Evolutionary conservation across 306 rosid species (phyloP), one percentile per base, ranked within the genome.

Genomic region (Potentilla sterilis): DNA sequence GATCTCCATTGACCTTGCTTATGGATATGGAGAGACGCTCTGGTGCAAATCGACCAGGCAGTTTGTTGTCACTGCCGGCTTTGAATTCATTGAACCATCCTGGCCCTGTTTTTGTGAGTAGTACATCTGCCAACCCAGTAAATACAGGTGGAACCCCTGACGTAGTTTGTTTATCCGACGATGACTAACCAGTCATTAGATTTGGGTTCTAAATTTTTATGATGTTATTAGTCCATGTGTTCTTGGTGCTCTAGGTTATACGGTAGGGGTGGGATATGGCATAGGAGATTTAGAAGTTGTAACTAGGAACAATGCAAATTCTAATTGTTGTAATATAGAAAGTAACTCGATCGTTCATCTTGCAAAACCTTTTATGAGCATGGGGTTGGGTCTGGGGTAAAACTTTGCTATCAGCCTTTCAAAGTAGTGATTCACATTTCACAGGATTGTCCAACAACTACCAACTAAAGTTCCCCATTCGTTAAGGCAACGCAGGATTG

Each of bases 131-230:
- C 38, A 85, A 75, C 73, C 57, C 85, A 7, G 52, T 73, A 44
- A 73, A 55, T 72, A 76, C 82, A 49, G 67, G 80, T 28, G 78
- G 72, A 74, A 58, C 61, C 9, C 7, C 70, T n/a, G 87, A 87
- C 35, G 38, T 90, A 47, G 98, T 92, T 43, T 94, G 84, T 82
- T 84, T 94, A 82, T 94, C 98, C 0, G 97, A 94, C 58, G 96
- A 89, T 69, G 97, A 92, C 70, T 90, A 83, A 88, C 88, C 78
- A 44, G 52, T 63, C 52, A 73, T 9, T 72, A 42, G 19, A 42
- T 59, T 2, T 41, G 57, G 38, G 41, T 73, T 57, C 42, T 34
- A 19, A 54, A 5, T 43, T 42, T 43, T 0, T 42, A 4, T 34
- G 9, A 64, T 52, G 40, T 42, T 7, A 40, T 22, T 40, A 13